Conservation (phyloP, 495 filamentous ascomycete species). For the Daldinia decipiens region DNA sequence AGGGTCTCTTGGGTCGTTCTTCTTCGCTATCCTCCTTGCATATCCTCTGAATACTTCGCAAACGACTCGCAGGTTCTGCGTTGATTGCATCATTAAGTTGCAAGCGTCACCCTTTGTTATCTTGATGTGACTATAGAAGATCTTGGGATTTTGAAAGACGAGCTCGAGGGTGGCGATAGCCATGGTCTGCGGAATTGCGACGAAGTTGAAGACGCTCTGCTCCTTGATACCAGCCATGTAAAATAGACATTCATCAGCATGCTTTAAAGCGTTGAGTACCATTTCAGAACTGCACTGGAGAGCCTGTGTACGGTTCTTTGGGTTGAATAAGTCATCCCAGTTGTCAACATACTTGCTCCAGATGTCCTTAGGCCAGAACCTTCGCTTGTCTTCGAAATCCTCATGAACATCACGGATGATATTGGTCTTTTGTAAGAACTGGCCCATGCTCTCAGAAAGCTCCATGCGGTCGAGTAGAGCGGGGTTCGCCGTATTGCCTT, state of each 20-base stretch:
- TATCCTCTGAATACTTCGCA: conserved; percentile 83
- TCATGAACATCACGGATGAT: conserved; percentile 96
- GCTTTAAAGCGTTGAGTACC: conserved; percentile 86
- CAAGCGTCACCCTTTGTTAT: conserved; percentile 97
- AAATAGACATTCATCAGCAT: conserved; percentile 92
- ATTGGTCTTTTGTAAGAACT: conserved; percentile 97
- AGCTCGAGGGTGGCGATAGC: conserved; percentile 93
- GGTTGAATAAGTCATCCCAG: conserved; percentile 89
- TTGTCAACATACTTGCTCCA: conserved; percentile 93
- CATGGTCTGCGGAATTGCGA: conserved; percentile 98
- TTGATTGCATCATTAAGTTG: conserved; percentile 87
- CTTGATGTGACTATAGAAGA: conserved; percentile 91
- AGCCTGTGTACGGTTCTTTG: conserved; percentile 79
- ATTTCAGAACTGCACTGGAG: conserved; percentile 93
- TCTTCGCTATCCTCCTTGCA: conserved; percentile 84
- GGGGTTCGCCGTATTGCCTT: conserved; percentile 86
- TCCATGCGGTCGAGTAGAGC: conserved; percentile 79
- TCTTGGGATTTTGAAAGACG: conserved; percentile 89
- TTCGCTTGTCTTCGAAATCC: conserved; percentile 83
- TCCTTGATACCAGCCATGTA: conserved; percentile 96
- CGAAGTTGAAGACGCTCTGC: conserved; percentile 99
- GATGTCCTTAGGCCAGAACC: conserved; percentile 94
- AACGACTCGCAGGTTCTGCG: conserved; percentile 83
- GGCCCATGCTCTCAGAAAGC: conserved; percentile 94
- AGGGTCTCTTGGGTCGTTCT: conserved; percentile 93